A percentile compares a stretch with the other conserved stretches of the same genome.
phyloP scores from a whole-genome alignment of 2,329 filamentous ascomycete species.

The Beauveria sp. region DNA sequence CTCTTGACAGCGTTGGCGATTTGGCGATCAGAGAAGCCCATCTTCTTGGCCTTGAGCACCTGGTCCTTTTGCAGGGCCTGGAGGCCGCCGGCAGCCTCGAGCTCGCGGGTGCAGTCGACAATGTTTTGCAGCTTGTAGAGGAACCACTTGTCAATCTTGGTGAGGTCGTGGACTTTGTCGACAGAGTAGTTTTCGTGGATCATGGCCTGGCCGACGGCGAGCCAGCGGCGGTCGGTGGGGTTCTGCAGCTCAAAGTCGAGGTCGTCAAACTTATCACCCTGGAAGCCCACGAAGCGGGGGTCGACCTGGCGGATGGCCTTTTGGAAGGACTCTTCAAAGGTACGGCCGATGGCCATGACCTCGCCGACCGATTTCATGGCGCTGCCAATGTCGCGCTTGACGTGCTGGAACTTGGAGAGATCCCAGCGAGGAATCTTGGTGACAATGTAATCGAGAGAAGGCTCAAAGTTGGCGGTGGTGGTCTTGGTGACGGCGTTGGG shows the following conservation, averaged over 20 bases:
- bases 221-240: conserved; percentile 92
- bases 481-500: conserved; percentile 98
- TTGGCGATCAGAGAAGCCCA: conserved; percentile 95
- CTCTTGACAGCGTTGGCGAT: conserved; percentile 80
- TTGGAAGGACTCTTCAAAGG: conserved; percentile 98
- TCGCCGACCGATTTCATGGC: conserved; percentile 99
- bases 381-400: conserved; percentile 93
- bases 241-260: conserved; percentile 84
- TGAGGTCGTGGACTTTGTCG: conserved; percentile 84
- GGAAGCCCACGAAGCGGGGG: conserved; percentile 83
- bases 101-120: conserved; percentile 78
- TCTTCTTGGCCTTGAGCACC: conserved; percentile 86
- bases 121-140: conserved; percentile 97
- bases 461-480: conserved; percentile 97
- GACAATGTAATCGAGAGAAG: conserved; percentile 93
- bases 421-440: conserved; percentile 99
- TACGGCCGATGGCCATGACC: conserved; percentile 98
- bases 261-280: conserved; percentile 90
- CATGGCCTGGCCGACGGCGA: conserved; percentile 96
- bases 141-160: conserved; percentile 99
- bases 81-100: conserved; percentile 76
- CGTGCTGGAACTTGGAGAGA: conserved; percentile 96
- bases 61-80: conserved; percentile 82
- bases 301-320: conserved; percentile 98
- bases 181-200: conserved; percentile 93